phyloP scores from a whole-genome alignment of 176 grass and related monocot species.

The Puya raimondii region DNA sequence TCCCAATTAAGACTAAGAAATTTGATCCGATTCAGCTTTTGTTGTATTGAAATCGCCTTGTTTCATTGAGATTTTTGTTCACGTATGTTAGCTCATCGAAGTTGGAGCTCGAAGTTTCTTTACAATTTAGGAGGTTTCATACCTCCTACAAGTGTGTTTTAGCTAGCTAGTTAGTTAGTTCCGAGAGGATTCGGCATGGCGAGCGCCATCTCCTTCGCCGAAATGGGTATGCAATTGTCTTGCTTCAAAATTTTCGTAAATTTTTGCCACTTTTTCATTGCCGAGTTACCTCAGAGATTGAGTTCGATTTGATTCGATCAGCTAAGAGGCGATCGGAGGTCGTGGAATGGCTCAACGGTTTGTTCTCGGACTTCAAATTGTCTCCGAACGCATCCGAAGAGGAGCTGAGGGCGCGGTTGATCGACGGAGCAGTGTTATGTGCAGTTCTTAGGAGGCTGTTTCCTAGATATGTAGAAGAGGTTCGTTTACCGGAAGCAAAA shows the following conservation, averaged over 20 bases:
- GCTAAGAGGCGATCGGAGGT: constrained; percentile 42
- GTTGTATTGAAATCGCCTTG: too few relatives aligned
- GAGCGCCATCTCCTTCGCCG: background rate
- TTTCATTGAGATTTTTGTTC: too few relatives aligned
- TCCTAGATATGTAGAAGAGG: constrained; percentile 21
- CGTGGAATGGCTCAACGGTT: constrained; percentile 32
- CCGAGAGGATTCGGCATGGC: background rate
- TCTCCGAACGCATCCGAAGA: constrained; percentile 29
- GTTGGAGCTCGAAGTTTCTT: too few relatives aligned
- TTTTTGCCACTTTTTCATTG: too few relatives aligned
- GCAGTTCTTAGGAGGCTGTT: constrained; percentile 23
- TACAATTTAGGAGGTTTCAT: too few relatives aligned
- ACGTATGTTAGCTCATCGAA: too few relatives aligned
- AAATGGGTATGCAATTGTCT: background rate
- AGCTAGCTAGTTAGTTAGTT: too few relatives aligned
- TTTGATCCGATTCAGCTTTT: too few relatives aligned
- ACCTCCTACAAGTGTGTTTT: too few relatives aligned
- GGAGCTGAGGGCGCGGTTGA: constrained; percentile 22
- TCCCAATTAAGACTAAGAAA: too few relatives aligned
- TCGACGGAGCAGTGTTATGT: constrained; percentile 38
- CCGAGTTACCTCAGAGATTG: too few relatives aligned
- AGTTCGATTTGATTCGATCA: background rate
- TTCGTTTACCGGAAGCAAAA: background rate
- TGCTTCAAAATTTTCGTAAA: background rate
- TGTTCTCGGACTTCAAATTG: constrained; percentile 17